Conservation (phyloP, 306 rosid species). For the Oxytropis ochrocephala region DNA sequence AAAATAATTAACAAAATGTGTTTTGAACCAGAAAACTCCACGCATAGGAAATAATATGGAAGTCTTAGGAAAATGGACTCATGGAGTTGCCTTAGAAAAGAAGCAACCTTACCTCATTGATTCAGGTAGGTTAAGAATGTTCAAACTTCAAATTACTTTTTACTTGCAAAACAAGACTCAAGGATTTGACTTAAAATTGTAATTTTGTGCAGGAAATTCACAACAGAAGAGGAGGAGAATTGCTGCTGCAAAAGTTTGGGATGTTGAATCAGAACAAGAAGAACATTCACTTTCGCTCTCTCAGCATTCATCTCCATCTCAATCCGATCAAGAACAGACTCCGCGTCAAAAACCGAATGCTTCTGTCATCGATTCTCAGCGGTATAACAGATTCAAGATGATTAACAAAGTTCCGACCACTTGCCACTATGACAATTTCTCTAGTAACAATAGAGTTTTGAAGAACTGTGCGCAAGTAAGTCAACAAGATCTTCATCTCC, state of each 20-base stretch:
- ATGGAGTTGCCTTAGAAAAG: slow-evolving; percentile 33
- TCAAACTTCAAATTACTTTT: not conserved
- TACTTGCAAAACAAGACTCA: not conserved
- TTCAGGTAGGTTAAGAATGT: slow-evolving; percentile 40
- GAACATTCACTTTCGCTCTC: slow-evolving; percentile 91
- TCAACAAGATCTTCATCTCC: slow-evolving; percentile 36
- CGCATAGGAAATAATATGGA: slow-evolving; percentile 42
- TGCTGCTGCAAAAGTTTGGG: slow-evolving; percentile 46
- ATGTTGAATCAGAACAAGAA: slow-evolving; percentile 81
- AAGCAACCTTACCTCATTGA: slow-evolving; percentile 30
- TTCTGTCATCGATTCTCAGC: slow-evolving; percentile 42
- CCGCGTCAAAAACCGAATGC: slow-evolving; percentile 34
- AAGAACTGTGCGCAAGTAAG: slow-evolving; percentile 22
- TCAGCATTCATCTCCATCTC: slow-evolving; percentile 82
- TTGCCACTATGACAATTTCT: slow-evolving; percentile 19
- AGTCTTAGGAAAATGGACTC: slow-evolving; percentile 32
- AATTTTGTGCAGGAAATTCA: slow-evolving; percentile 37
- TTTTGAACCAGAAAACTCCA: slow-evolving; percentile 44
- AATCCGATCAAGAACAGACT: slow-evolving; percentile 79
- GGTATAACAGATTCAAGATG: slow-evolving; percentile 43
- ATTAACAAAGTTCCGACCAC: slow-evolving; percentile 28
- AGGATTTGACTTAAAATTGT: not conserved
- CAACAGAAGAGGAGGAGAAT: slow-evolving; percentile 84
- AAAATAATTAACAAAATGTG: slow-evolving; percentile 14
- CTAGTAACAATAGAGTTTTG: slow-evolving; percentile 23